Evolutionary conservation across 129 eudicot genomes (phyloP), one percentile per base, ranked within the genome.

Genomic region (Lactuca saligna): DNA sequence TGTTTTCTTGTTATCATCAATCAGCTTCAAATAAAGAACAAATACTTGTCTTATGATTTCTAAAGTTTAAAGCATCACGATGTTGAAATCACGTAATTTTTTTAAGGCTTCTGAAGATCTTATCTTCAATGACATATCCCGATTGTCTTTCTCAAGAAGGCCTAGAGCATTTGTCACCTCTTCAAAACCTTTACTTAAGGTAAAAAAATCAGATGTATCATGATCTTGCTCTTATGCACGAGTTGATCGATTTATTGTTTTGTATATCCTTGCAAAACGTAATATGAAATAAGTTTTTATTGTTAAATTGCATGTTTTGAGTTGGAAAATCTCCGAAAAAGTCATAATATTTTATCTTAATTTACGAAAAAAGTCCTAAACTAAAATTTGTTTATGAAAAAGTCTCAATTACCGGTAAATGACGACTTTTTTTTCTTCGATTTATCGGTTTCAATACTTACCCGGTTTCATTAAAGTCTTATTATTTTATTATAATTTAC

Each of bases 131-230:
- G 76, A 25, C 3, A 11, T 50, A 10, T 55, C 64, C 50, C 7
- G 42, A 50, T 60, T 34, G 31, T 73, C 29, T 33, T 51, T 61
- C 29, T 60, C 44, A 16, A 61, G 64, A 57, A 65, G 34, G 64
- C 42, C 66, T 38, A 80, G 78, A 68, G 65, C 78, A 35, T 80
- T 70, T 64, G 81, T 80, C 73, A 58, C 74, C 9, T n/a, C 77
- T 7, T 69, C 84, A 32, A 80, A 64, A 50, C 74, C 73, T 15
- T 53, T 75, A 39, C 73, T 49, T 57, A 80, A 80, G 44, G 84
- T 80, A 49, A 69, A 20, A 31, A 37, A 11, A 4, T 17, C 6
- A 14, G 49, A 57, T 10, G 4, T 8, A 11, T 8, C 8, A 7
- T 17, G 60, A 6, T 61, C 8, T 44, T 11, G 1, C 17, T 16